phyloP scores from a whole-genome alignment of 2,329 filamentous ascomycete genomes.

The Talaromyces piceae region DNA sequence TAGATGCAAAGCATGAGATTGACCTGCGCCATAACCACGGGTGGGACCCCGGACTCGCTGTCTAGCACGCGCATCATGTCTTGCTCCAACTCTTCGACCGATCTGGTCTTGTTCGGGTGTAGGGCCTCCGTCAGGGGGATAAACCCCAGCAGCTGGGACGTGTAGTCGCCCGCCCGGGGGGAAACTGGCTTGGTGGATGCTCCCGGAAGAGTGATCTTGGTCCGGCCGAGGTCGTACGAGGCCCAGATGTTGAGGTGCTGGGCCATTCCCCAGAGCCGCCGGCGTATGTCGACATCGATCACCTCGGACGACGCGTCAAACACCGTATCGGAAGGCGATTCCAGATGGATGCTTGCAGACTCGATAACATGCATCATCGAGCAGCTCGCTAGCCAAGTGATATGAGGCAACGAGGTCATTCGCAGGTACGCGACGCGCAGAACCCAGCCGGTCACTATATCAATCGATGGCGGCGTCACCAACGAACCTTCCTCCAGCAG shows the following conservation, averaged over 20 bases:
- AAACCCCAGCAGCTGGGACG: conserved; percentile 45
- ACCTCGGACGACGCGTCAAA: conserved; percentile 5
- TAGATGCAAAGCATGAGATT: conserved; percentile 52
- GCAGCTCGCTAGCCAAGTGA: conserved; percentile 26
- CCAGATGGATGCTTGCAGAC: conserved; percentile 37
- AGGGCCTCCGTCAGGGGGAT: conserved; percentile 48
- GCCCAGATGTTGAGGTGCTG: conserved; percentile 54
- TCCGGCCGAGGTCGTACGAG: conserved; percentile 52
- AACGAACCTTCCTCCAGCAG: conserved; percentile 39
- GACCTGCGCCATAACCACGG: conserved; percentile 44
- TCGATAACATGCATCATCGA: conserved; percentile 47
- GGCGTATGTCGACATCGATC: conserved; percentile 30
- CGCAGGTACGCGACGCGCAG: conserved; percentile 49
- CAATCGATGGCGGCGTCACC: conserved; percentile 21
- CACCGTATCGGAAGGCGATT: conserved; percentile 14
- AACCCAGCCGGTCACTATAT: conserved; percentile 39
- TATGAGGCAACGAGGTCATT: conserved; percentile 47
- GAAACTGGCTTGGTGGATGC: conserved; percentile 38
- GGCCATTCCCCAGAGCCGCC: conserved; percentile 44
- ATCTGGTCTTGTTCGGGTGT: conserved; percentile 43
- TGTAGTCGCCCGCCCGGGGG: conserved; percentile 34
- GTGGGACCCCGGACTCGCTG: conserved; percentile 33
- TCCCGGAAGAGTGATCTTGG: conserved; percentile 41
- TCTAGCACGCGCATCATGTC: conserved; percentile 38
- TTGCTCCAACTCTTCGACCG: conserved; percentile 37